Conservation (phyloP, 371 early-diverging fungal species). For the Vairimorpha necatrix region DNA sequence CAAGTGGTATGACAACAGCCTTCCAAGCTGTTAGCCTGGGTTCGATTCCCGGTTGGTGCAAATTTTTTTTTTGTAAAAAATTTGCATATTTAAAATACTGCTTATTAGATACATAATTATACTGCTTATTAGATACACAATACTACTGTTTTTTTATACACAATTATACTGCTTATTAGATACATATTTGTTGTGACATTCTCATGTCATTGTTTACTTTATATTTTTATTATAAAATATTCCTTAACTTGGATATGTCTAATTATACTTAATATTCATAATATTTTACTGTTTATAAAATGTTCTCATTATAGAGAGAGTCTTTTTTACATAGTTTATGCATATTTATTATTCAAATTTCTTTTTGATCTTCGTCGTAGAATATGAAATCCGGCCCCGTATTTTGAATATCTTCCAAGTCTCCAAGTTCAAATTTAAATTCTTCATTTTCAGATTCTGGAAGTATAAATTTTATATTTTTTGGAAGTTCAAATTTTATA, state of each 20-base stretch:
- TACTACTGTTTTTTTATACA: too few species aligned
- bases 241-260: too few species aligned
- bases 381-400: conserved; percentile 29
- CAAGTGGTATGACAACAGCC: conserved; percentile 32
- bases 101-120: too few species aligned
- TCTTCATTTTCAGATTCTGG: background rate
- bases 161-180: too few species aligned
- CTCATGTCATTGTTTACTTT: too few species aligned
- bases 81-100: too few species aligned
- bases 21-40: conserved; percentile 22
- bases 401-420: conserved; percentile 10
- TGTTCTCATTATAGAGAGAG: background rate
- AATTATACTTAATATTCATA: background rate
- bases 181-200: too few species aligned
- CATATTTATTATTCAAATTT: conserved; percentile 15
- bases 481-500: background rate
- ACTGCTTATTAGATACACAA: too few species aligned
- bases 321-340: too few species aligned
- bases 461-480: background rate
- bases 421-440: conserved; percentile 30
- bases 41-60: conserved; percentile 16
- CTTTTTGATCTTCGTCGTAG: conserved; percentile 35
- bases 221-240: background rate
- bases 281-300: background rate
- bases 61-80: too few species aligned